phyloP scores from a whole-genome alignment of 2,329 filamentous ascomycete genomes.

The Leptoxyphium fumago region DNA sequence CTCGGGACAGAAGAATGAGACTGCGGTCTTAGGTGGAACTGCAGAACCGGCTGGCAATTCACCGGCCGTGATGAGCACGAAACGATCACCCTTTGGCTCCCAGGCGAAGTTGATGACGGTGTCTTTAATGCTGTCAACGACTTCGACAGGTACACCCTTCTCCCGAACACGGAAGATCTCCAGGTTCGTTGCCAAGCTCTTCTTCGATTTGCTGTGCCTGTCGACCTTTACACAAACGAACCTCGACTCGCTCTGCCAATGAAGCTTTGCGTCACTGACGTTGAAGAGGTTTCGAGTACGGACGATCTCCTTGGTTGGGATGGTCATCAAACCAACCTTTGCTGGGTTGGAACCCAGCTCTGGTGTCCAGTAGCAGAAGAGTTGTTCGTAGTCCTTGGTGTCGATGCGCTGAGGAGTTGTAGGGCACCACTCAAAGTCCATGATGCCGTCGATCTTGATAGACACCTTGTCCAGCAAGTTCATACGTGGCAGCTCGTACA shows the following conservation, averaged over 20 bases:
- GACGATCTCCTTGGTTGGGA: slow-evolving; percentile 87
- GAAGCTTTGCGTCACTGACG: slow-evolving; percentile 90
- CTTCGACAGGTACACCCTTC: slow-evolving; percentile 96
- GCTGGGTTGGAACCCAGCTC: slow-evolving; percentile 96
- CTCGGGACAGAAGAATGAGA: slow-evolving; percentile 93
- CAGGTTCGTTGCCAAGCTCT: slow-evolving; percentile 88
- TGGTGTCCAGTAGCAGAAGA: slow-evolving; percentile 97
- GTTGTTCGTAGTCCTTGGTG: slow-evolving; percentile 83
- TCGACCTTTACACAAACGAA: slow-evolving; percentile 99
- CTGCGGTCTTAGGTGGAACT: slow-evolving; percentile 82
- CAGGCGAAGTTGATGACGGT: slow-evolving; percentile 99
- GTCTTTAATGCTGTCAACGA: slow-evolving; percentile 94
- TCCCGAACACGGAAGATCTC: slow-evolving; percentile 97
- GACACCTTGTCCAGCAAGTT: slow-evolving; percentile 77
- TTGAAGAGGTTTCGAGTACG: slow-evolving; percentile 95
- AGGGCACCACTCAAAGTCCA: slow-evolving; percentile 97
- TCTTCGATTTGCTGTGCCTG: slow-evolving; percentile 97
- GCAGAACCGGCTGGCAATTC: slow-evolving; percentile 66
- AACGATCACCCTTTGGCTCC: slow-evolving; percentile 96
- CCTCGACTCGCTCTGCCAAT: slow-evolving; percentile 91
- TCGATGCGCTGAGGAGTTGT: slow-evolving; percentile 67
- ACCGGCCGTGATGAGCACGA: slow-evolving; percentile 89
- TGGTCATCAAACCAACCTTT: slow-evolving; percentile 90
- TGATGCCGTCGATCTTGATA: slow-evolving; percentile 90
- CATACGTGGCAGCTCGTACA: slow-evolving; percentile 84